Evolutionary conservation across 352 stramenopile species (phyloP).

Genomic region (Pythium utonaiense): DNA sequence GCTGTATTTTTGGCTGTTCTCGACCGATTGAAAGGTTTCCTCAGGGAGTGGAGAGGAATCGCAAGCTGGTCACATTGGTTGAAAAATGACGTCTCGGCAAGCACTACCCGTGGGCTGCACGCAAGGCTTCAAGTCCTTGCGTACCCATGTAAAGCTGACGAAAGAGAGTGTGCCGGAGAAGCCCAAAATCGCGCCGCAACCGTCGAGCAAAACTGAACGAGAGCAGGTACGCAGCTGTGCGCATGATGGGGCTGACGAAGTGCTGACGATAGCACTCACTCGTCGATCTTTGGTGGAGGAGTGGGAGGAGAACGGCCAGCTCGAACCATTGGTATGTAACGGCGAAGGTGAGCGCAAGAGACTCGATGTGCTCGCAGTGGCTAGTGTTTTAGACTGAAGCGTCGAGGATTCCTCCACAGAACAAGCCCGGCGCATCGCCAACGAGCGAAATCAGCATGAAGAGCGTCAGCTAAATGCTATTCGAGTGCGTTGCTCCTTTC

Average conservation of each 20-base stretch:
- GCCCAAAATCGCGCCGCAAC: not conserved
- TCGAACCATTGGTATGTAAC: constrained; percentile 14
- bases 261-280: not conserved
- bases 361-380: not conserved
- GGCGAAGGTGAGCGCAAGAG: constrained; percentile 1
- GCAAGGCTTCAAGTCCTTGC: constrained; percentile 37
- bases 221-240: not conserved
- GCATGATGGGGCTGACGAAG: not conserved
- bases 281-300: not conserved
- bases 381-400: not conserved
- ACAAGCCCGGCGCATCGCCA: constrained; percentile 16
- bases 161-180: constrained; percentile 17
- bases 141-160: constrained; percentile 32
- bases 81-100: not conserved
- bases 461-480: constrained; percentile 33
- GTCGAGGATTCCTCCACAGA: not conserved
- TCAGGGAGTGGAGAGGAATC: not conserved
- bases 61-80: not conserved
- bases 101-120: constrained; percentile 21
- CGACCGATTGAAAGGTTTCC: not conserved
- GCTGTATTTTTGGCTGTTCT: no score
- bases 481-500: constrained; percentile 20
- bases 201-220: not conserved
- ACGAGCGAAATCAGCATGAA: constrained; percentile 28
- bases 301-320: not conserved